These are phyloP conservation scores for Vickermania ingenoplastis DNA, from an alignment of 208 protist genomes.

Conservation along the genomic window DNA sequence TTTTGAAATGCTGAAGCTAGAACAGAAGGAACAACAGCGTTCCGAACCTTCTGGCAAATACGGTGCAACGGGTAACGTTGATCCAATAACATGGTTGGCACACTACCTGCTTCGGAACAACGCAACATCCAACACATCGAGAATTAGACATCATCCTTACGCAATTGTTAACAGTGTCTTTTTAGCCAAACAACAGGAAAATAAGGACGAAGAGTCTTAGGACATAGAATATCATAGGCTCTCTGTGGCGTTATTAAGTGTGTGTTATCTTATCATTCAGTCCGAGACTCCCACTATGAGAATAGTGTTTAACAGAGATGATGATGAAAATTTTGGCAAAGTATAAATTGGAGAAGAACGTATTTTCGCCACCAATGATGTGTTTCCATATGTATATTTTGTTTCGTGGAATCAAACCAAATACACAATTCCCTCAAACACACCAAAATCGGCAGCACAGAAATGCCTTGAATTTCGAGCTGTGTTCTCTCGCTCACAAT, in stretches of 20 bases:
- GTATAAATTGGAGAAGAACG: not conserved
- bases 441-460: no score
- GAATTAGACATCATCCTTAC: constrained; percentile 40
- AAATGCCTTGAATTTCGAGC: no score
- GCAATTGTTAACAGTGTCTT: constrained; percentile 37
- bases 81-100: constrained; percentile 61
- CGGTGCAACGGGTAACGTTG: constrained; percentile 13
- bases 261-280: no score
- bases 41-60: no score
- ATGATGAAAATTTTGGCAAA: constrained; percentile 1
- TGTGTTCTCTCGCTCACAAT: constrained; percentile 4
- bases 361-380: not conserved
- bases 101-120: constrained; percentile 76
- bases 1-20: constrained; percentile 32
- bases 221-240: constrained; percentile 30
- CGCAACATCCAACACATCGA: constrained; percentile 17
- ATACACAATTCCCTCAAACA: no score
- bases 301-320: no score
- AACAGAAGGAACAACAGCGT: constrained; percentile 13
- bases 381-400: constrained; percentile 7
- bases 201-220: not conserved
- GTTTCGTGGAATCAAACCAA: no score
- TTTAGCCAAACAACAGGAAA: constrained; percentile 23
- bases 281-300: no score
- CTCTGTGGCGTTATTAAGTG: constrained; percentile 26